These are phyloP conservation scores for Geranium incanum DNA, from an alignment of 441 rosid genomes.

Conservation along the genomic window DNA sequence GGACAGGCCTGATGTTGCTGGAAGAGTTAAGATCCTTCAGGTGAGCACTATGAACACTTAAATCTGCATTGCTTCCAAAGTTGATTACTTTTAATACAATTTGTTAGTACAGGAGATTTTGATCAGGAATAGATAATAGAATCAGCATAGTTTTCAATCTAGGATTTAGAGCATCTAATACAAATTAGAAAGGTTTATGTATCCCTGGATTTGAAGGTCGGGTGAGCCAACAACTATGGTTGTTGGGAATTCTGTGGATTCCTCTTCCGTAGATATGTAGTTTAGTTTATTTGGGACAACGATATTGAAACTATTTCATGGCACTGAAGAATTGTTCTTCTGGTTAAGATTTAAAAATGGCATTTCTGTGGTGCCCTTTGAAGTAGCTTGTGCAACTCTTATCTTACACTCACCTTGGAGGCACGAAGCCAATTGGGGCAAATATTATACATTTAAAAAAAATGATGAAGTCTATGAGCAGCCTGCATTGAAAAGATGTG, in stretches of 20 bases:
- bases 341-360: neutral
- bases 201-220: neutral
- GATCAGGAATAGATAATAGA: neutral
- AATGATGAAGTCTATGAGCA: neutral
- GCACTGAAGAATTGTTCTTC: neutral
- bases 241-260: neutral
- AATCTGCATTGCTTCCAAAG: too few relatives aligned
- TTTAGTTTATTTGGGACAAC: neutral
- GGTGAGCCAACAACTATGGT: neutral
- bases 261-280: neutral
- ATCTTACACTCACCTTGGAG: neutral
- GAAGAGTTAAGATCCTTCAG: constrained; percentile 89
- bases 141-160: neutral
- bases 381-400: neutral
- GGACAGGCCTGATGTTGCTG: constrained; percentile 91
- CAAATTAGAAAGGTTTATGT: neutral
- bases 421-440: neutral
- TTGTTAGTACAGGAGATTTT: too few relatives aligned
- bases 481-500: too few relatives aligned
- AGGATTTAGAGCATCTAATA: neutral
- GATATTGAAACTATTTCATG: neutral
- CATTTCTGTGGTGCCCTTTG: neutral
- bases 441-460: neutral
- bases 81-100: too few relatives aligned
- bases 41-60: constrained; percentile 24